Base-by-base conservation (phyloP, 345 rosid species). In the Salix viminalis region DNA sequence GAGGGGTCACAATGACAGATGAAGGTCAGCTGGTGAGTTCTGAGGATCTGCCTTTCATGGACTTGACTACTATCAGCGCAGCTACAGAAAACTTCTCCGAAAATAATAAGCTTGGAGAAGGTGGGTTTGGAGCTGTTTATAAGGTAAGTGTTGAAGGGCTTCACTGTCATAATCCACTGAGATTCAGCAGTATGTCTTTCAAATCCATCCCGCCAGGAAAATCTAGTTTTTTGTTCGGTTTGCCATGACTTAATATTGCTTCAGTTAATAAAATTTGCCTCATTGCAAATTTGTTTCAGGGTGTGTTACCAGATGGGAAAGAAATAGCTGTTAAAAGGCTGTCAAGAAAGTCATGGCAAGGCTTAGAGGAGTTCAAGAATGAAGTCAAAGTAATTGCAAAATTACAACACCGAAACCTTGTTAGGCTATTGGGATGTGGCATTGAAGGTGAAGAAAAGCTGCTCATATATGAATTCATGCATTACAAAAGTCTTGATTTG, bases 21-120 rank as follows among this genome's bases (percentile, higher is more conserved):
- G 82, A 67, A 41, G 79, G 79, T 23, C 79, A 83, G 7, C 54
- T 83, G 1, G 76, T 79, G 23, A 42, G 76, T 70, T 72, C 83
- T 11, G 77, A 83, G 70, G 88, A 85, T 41, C 21, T 76, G 1
- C 46, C 64, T 36, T 44, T 60, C 70, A 42, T 76, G 61, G 74
- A 61, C 24, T 42, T 76, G 0, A 11, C 30, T 3, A 61, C 54
- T 36, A 60, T 76, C 15, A 44, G 15, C 18, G 54, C 36, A 58
- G 75, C 79, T 42, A 76, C 79, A 60, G 48, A 70, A 8, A 60
- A 70, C 6, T 76, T 76, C 50, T 70, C 79, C n/a, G 36, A 60
- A 18, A 12, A 34, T 26, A 76, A 76, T 16, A 76, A 62, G 79
- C 74, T 76, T 70, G 79, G 75, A 12, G 50, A 69, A 42, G 79